These are phyloP conservation scores for Panellus pusillus DNA, from an alignment of 768 basidiomycete species.

Conservation along the genomic window DNA sequence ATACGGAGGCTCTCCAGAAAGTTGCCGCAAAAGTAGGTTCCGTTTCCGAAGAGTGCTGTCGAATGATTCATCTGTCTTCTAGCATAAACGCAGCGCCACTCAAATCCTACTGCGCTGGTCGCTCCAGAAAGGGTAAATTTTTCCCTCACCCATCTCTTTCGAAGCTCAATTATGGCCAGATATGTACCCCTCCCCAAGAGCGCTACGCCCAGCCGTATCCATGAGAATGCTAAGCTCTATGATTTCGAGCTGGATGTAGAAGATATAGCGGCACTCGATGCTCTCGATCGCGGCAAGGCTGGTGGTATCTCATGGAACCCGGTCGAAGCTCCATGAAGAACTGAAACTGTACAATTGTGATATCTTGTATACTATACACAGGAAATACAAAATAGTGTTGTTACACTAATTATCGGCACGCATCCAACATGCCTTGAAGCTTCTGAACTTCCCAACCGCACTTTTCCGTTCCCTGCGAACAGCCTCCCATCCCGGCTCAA, in stretches of 20 bases:
- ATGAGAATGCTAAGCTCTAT: constrained; percentile 70
- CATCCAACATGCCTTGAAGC: constrained; percentile 59
- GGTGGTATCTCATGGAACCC: constrained; percentile 89
- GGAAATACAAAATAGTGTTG: not conserved
- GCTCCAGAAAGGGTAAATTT: constrained; percentile 71
- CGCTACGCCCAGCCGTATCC: constrained; percentile 65
- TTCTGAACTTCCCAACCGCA: constrained; percentile 9
- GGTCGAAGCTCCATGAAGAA: constrained; percentile 48
- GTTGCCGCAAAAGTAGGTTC: constrained; percentile 58
- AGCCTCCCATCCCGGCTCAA: constrained; percentile 40
- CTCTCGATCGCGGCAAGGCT: constrained; percentile 67
- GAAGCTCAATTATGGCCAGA: constrained; percentile 35
- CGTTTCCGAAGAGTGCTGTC: not conserved
- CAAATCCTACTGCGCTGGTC: constrained; percentile 92
- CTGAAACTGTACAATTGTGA: too few relatives aligned
- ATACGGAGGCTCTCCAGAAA: constrained; percentile 51
- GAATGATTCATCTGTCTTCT: not conserved
- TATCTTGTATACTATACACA: not conserved
- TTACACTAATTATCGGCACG: not conserved
- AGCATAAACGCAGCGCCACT: constrained; percentile 64
- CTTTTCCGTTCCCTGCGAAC: not conserved
- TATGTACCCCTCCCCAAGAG: constrained; percentile 86
- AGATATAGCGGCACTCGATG: constrained; percentile 67
- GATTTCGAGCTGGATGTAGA: constrained; percentile 68
- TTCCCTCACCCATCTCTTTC: not conserved